These are phyloP conservation scores for Coemansia reversa DNA, from an alignment of 192 early-diverging fungal genomes.

Conservation along the genomic window DNA sequence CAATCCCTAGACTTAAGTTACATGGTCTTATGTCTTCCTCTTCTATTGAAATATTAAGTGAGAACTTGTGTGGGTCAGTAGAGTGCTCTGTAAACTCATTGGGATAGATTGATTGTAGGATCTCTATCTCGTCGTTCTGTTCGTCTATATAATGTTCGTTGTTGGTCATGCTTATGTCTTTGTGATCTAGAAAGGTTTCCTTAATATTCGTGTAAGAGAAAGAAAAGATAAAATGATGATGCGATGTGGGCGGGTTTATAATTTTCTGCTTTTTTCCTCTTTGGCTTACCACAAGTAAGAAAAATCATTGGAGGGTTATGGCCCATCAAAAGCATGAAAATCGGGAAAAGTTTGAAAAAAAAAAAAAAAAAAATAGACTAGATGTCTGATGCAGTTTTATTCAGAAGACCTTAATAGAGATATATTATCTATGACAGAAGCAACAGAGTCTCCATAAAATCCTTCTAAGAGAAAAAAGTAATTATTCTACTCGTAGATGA, in stretches of 20 bases:
- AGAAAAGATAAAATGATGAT: not conserved
- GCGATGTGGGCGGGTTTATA: not conserved
- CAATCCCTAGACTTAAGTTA: conserved; percentile 56
- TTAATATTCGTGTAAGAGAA: not conserved
- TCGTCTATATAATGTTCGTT: conserved; percentile 72
- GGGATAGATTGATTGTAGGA: conserved; percentile 78
- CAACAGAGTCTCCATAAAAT: not conserved
- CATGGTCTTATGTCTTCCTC: conserved; percentile 64
- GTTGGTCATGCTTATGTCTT: conserved; percentile 19
- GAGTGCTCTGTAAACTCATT: conserved; percentile 68
- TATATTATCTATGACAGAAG: not conserved
- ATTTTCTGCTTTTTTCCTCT: conserved; percentile 1
- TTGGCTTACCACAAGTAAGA: not conserved
- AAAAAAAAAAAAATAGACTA: too few species aligned
- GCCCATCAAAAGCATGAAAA: not conserved
- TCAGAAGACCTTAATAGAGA: not conserved
- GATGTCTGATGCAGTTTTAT: not conserved
- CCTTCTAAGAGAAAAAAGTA: not conserved
- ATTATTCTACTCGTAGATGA: conserved; percentile 73
- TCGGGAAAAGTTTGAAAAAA: too few species aligned
- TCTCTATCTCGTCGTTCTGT: conserved; percentile 76
- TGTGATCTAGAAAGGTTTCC: not conserved
- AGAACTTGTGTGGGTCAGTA: conserved; percentile 55
- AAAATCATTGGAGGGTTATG: not conserved
- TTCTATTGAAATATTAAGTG: conserved; percentile 60